Evolutionary conservation across 441 rosid species (phyloP), one percentile per base, ranked within the genome.

Genomic region (Biscutella auriculata): DNA sequence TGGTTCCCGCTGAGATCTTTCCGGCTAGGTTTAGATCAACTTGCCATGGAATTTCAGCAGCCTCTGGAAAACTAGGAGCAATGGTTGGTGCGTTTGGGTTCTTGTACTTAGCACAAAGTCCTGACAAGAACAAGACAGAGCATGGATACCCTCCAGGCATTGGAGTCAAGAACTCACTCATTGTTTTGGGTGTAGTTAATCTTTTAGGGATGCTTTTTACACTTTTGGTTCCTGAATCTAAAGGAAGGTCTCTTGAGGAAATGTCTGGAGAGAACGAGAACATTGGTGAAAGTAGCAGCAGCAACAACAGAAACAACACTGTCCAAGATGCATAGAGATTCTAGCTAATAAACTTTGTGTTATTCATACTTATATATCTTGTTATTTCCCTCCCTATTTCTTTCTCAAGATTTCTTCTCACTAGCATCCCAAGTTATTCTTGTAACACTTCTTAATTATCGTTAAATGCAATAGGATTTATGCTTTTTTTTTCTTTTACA

Each of bases 71-170:
- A 40, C 69, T 79, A 7, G 82, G 87, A 14, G 87, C 87, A 10
- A 77, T 79, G n/a, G 74, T 81, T 5, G 87, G 87, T 13, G 84
- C 84, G 1, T 81, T 81, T 5, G 87, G 84, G 27, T 81, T 81
- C 71, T 72, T 79, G 56, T 77, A 82, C 40, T 80, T 80, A n/a
- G 74, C 88, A 0, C 88, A 79, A 42, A 68, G 42, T 23, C 66
- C 46, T 6, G 68, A 73, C 25, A 66, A 42, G 9, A 0, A 7
- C 2, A 72, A 77, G 66, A 68, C 75, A 0, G 79, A 77, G 63
- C 69, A 8, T n/a, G 77, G 79, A 6, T 79, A 79, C 52, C 79
- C 76, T 1, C 26, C 65, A 5, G 83, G 85, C 5, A 76, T 79
- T n/a, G 88, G 84, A 16, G 30, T 82, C 11, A 74, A 64, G 69